Evolutionary conservation across 768 basidiomycete species (phyloP), one percentile per base, ranked within the genome.

Genomic region (Lactarius trivialis): DNA sequence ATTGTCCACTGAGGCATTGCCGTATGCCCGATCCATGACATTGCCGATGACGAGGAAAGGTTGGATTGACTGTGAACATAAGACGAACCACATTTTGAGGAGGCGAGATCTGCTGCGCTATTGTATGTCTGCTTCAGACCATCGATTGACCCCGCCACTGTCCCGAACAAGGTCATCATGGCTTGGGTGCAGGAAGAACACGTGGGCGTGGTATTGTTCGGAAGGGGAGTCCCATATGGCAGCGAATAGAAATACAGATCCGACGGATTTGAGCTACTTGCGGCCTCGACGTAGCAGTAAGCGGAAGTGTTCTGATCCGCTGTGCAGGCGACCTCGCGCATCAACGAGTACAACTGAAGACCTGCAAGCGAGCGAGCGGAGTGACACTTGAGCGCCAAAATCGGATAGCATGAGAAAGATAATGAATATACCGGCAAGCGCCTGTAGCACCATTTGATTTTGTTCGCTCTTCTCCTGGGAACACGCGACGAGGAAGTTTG

Each of bases 211-310:
- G 81, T 76, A 24, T 73, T 73, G 60, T 78, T 76, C 6, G 85
- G 84, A 1, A 90, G 74, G 12, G 68, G 59, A 26, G 77, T 73
- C 14, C 85, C 89, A 12, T 86, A 78, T 3, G 86, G 85, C 12
- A 93, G 78, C 37, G 76, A 72, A 75, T 89, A 93, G 71, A 84
- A 82, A 76, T 85, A 90, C n/a, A 84, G 71, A 70, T 89, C 88
- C 24, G 84, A 80, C 0, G 87, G 82, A 60, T 84, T 82, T 3
- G 77, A 34, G 63, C 77, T 77, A 36, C 74, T 76, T 24, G 82
- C 80, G 15, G 91, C 88, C 63, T 84, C 78, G 58, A 90, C 56
- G 74, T 82, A 92, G 76, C 91, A 93, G 74, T 91, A 93, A 0
- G 82, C 72, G 67, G 85, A 79, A 33, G 83, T 79, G 4, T 76